These are phyloP conservation scores for Chaetoscypha palmicola DNA, from an alignment of 2,329 filamentous ascomycete species.

Conservation along the genomic window DNA sequence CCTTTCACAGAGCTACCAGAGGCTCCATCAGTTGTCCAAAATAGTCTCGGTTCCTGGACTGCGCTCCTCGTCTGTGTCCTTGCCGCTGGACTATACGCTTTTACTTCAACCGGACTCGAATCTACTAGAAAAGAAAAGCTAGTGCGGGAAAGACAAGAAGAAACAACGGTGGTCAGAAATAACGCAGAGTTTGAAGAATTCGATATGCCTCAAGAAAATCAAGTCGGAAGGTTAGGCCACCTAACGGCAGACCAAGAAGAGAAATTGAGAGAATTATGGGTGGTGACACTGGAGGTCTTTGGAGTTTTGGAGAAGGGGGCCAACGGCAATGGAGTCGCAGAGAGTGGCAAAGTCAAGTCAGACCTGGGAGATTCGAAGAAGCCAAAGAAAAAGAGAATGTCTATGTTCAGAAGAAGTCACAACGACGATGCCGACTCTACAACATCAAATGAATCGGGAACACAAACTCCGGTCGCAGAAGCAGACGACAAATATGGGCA, in stretches of 20 bases:
- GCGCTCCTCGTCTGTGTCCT: conserved; percentile 8
- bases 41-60: conserved; percentile 11
- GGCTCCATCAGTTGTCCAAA: background rate
- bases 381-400: conserved; percentile 67
- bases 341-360: conserved; percentile 18
- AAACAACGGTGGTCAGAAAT: background rate
- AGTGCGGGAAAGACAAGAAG: background rate
- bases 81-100: conserved; percentile 14
- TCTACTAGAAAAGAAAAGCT: background rate
- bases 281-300: conserved; percentile 66
- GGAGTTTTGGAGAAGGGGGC: conserved; percentile 45
- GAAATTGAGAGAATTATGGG: conserved; percentile 85
- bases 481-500: conserved; percentile 87
- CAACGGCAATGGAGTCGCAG: conserved; percentile 28
- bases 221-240: conserved; percentile 73
- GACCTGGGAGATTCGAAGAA: conserved; percentile 38
- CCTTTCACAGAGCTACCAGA: background rate
- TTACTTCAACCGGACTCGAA: conserved; percentile 1
- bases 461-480: conserved; percentile 25
- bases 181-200: conserved; percentile 2
- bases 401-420: conserved; percentile 57
- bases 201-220: conserved; percentile 39
- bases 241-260: conserved; percentile 83
- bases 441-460: background rate
- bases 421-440: conserved; percentile 44